These are phyloP conservation scores for Cercospora nicotianae DNA, from an alignment of 2,329 filamentous ascomycete species.

Conservation along the genomic window DNA sequence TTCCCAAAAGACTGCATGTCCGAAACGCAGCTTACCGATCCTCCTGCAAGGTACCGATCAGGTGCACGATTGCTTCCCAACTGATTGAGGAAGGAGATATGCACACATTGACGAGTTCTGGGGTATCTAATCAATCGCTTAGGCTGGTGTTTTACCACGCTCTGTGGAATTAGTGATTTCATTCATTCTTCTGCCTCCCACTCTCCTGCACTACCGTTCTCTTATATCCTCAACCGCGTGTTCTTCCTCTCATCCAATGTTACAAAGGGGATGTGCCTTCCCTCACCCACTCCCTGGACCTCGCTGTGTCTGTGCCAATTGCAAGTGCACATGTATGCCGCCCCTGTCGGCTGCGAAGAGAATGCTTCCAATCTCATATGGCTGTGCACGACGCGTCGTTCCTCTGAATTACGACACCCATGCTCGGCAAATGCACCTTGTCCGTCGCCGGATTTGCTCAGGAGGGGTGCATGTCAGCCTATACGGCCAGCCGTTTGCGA, in stretches of 20 bases:
- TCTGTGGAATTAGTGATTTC: background rate
- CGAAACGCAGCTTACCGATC: background rate
- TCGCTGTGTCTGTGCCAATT: background rate
- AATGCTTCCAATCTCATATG: slow-evolving; percentile 4
- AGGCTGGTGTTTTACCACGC: background rate
- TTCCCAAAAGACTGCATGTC: background rate
- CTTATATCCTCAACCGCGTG: background rate
- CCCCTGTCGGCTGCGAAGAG: background rate
- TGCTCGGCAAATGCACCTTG: background rate
- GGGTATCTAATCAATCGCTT: slow-evolving; percentile 11
- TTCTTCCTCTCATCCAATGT: slow-evolving; percentile 5
- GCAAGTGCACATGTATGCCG: background rate
- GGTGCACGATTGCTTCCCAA: background rate
- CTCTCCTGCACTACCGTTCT: background rate
- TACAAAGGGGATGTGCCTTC: slow-evolving; percentile 8
- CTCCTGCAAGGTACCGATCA: background rate
- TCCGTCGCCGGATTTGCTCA: background rate
- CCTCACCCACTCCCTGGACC: background rate
- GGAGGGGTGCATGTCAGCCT: background rate
- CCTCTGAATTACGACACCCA: background rate
- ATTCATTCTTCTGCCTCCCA: background rate
- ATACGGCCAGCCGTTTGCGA: background rate
- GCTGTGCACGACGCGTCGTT: background rate
- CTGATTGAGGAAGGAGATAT: background rate
- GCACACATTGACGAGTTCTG: background rate